Percentiles rank a stretch among this genome's conserved stretches.
Evolutionary conservation across 1,284 basidiomycete genomes (phyloP).

Genomic region (Microbotryum saponariae): DNA sequence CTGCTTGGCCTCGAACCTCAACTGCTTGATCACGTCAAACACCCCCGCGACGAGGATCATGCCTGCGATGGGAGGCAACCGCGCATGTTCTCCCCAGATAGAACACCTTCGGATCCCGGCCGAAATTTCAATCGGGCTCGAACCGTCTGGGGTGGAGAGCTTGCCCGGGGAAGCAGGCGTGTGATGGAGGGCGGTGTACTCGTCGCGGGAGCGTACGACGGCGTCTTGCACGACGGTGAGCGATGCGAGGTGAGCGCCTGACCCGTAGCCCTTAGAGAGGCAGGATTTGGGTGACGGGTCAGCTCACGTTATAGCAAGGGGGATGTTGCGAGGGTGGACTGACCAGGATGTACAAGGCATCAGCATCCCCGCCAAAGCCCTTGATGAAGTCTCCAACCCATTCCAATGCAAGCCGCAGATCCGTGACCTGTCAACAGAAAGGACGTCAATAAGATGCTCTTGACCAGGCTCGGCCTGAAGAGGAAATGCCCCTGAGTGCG

Average conservation of each 20-base stretch:
- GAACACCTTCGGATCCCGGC: slow-evolving; percentile 20
- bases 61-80: slow-evolving; percentile 27
- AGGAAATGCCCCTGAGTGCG: neutral
- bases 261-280: slow-evolving; percentile 34
- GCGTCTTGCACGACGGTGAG: slow-evolving; percentile 42
- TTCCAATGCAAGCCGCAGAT: slow-evolving; percentile 40
- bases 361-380: slow-evolving; percentile 40
- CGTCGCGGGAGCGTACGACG: slow-evolving; percentile 39
- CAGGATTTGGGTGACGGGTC: too few relatives aligned
- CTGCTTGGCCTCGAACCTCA: slow-evolving; percentile 23
- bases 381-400: slow-evolving; percentile 40
- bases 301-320: too few relatives aligned
- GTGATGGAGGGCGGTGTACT: slow-evolving; percentile 7
- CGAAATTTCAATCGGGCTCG: slow-evolving; percentile 11
- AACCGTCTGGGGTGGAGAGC: neutral
- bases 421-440: slow-evolving; percentile 38
- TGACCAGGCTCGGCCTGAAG: slow-evolving; percentile 19
- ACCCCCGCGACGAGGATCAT: slow-evolving; percentile 32
- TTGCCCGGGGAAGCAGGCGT: neutral
- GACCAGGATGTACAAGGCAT: slow-evolving; percentile 22
- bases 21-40: slow-evolving; percentile 33
- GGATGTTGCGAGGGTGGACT: too few relatives aligned
- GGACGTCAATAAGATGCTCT: slow-evolving; percentile 37
- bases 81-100: slow-evolving; percentile 23
- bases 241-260: slow-evolving; percentile 30